phyloP scores from a whole-genome alignment of 106 monocot genomes.

The Acorus gramineus region DNA sequence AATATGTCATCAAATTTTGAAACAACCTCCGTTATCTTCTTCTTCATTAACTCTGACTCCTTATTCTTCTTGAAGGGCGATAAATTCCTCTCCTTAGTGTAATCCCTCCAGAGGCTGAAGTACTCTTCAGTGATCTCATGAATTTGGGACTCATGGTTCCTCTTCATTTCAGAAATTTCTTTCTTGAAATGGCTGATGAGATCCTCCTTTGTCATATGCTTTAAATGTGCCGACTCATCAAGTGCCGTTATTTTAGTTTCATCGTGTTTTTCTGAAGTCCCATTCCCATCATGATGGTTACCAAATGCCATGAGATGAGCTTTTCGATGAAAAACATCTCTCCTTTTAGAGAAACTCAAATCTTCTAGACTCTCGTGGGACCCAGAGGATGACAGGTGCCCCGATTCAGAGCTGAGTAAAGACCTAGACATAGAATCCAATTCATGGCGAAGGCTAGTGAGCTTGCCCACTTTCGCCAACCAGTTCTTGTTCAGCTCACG shows the following conservation, averaged over 20 bases:
- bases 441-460: constrained; percentile 41
- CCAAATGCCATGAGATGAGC: constrained; percentile 9
- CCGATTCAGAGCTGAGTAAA: constrained; percentile 31
- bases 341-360: constrained; percentile 28
- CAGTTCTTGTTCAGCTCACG: constrained; percentile 25
- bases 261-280: constrained; percentile 11
- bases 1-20: constrained; percentile 56
- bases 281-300: constrained; percentile 30
- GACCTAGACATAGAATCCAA: constrained; percentile 40
- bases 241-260: constrained; percentile 15
- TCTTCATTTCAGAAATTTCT: constrained; percentile 74
- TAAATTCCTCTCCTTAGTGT: constrained; percentile 56
- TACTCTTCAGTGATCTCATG: constrained; percentile 90
- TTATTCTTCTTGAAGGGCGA: constrained; percentile 52
- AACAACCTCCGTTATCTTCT: constrained; percentile 46
- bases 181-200: constrained; percentile 42
- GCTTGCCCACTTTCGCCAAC: constrained; percentile 25
- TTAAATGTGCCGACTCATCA: constrained; percentile 31
- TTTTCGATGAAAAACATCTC: constrained; percentile 29
- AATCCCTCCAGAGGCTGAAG: constrained; percentile 65
- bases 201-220: constrained; percentile 58
- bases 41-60: constrained; percentile 60
- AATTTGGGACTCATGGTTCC: constrained; percentile 67
- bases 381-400: constrained; percentile 15
- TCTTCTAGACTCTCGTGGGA: constrained; percentile 51